Percentiles rank a stretch among this genome's conserved stretches.
Evolutionary conservation across 441 rosid genomes (phyloP).

Genomic region (Euphorbia corollata): DNA sequence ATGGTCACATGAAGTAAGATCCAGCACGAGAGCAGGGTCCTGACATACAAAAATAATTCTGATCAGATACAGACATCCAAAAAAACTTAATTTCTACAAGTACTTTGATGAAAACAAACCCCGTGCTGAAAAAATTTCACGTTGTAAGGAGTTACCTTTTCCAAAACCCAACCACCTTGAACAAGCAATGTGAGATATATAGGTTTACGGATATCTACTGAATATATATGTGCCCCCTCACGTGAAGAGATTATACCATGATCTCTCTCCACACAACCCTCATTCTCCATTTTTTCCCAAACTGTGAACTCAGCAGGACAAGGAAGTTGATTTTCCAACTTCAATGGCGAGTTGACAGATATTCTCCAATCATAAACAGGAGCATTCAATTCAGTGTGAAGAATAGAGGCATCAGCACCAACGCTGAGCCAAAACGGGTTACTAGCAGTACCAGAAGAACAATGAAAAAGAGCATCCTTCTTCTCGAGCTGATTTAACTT

Average conservation of each 20-base stretch:
- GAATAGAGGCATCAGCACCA: slow-evolving; percentile 85
- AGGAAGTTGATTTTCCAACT: slow-evolving; percentile 94
- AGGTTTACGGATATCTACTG: slow-evolving; percentile 72
- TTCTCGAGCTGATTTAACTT: slow-evolving; percentile 81
- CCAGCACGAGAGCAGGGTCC: slow-evolving; percentile 80
- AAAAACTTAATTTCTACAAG: slow-evolving; percentile 14
- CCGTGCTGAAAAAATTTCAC: slow-evolving; percentile 15
- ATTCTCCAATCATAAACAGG: slow-evolving; percentile 98
- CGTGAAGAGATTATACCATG: slow-evolving; percentile 62
- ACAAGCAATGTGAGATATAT: slow-evolving; percentile 67
- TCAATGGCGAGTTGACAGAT: slow-evolving; percentile 78
- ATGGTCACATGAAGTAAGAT: slow-evolving; percentile 61
- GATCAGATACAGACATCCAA: slow-evolving; percentile 1
- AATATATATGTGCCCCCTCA: slow-evolving; percentile 52
- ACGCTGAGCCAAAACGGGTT: slow-evolving; percentile 82
- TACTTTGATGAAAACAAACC: neutral
- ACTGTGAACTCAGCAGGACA: slow-evolving; percentile 78
- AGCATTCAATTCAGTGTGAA: slow-evolving; percentile 79
- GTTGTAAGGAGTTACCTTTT: slow-evolving; percentile 49
- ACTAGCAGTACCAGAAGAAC: slow-evolving; percentile 50
- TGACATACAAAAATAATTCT: slow-evolving; percentile 31
- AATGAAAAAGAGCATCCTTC: slow-evolving; percentile 79
- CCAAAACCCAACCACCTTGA: slow-evolving; percentile 91
- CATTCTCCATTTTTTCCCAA: slow-evolving; percentile 85
- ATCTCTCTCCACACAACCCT: slow-evolving; percentile 60